Evolutionary conservation across 2,329 filamentous ascomycete genomes (phyloP), one percentile per base, ranked within the genome.

Genomic region (Metarhizium robertsii): DNA sequence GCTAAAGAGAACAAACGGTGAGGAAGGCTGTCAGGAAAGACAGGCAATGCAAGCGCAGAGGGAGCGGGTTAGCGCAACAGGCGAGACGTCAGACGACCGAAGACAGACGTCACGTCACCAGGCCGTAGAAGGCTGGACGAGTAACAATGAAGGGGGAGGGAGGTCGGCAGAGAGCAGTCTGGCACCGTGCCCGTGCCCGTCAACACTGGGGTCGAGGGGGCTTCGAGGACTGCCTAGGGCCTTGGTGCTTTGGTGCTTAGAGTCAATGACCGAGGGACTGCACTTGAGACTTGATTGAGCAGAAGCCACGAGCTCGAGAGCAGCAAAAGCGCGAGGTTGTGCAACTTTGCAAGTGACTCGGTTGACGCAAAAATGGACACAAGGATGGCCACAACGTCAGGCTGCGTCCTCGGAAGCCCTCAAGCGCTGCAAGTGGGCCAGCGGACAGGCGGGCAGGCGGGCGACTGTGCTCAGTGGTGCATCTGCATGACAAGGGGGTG

Each of bases 1-100:
- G 25, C 7, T 30, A 38, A 34, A 42, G 47, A 47, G 40, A 46
- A 47, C 36, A 50, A 48, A 56, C 55, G 55, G 55, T 51, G 47
- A 56, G 53, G 55, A 50, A 40, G 42, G 52, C 13, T n/a, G 46
- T 50, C 29, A 18, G 38, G 45, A 49, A 42, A 53, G 46, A 34
- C 34, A 50, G 5, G 52, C 6, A 45, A 20, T 4, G n/a, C 42
- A 40, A 16, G 38, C 38, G 38, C 38, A 43, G 20, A 13, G 38
- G 11, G 36, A 34, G 20, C n/a, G 25, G 11, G 10, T 2, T 18
- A 51, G 53, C 16, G 18, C 47, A 45, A 32, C 11, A 40, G 38
- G 38, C 38, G 38, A 36, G 30, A 40, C 29, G 42, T 52, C 29
- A 48, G 40, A 40, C 42, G 53, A 46, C 48, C 42, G 48, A 55